Base-by-base conservation (phyloP, 2,329 filamentous ascomycete genomes). In the Grosmannia huntii region DNA sequence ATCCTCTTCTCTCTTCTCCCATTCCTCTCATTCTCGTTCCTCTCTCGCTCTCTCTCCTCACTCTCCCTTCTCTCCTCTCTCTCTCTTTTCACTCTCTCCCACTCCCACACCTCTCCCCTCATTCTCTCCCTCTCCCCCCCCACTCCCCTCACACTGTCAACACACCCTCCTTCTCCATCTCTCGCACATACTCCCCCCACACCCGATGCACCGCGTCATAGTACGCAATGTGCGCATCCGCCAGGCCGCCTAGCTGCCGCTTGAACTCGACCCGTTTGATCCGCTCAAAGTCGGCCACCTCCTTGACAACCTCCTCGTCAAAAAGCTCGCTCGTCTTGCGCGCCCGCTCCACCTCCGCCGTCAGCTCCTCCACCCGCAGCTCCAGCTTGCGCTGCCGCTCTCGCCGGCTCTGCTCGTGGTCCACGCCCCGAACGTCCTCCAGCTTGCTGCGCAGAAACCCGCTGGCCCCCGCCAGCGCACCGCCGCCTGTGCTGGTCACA, bases 201-300 rank as follows among this genome's bases (percentile, higher is more conserved):
- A 88, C 87, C 57, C 86, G 84, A 55, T 87, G 83, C 5, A 90
- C 87, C 25, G 81, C 82, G 59, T 83, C 83, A 69, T 96, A 99
- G 70, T 96, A 97, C 12, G 84, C 81, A 48, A 95, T 83, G 69
- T 99, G 90, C 21, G 89, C 84, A 67, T 92, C 86, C 0, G 92
- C 90, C 54, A 99, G 72, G 3, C 83, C 84, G 2, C 89, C 90
- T 55, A 99, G 78, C 65, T 94, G 91, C 63, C 86, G 82, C 70
- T 89, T 89, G 72, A 99, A 95, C 76, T 99, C 92, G 49, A 89
- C 78, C 46, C 89, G 84, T 77, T 99, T 99, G 77, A 97, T 97
- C 59, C 91, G 82, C 74, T 99, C 94, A 73, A 99, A 99, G 68
- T 96, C 91, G 23, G 81, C 81, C 0, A 96, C 89, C 70, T 99